A percentile compares a stretch with the other conserved stretches of the same genome.
Evolutionary conservation across 108 stramenopile species (phyloP).

Genomic region (Cyclotella cryptica): DNA sequence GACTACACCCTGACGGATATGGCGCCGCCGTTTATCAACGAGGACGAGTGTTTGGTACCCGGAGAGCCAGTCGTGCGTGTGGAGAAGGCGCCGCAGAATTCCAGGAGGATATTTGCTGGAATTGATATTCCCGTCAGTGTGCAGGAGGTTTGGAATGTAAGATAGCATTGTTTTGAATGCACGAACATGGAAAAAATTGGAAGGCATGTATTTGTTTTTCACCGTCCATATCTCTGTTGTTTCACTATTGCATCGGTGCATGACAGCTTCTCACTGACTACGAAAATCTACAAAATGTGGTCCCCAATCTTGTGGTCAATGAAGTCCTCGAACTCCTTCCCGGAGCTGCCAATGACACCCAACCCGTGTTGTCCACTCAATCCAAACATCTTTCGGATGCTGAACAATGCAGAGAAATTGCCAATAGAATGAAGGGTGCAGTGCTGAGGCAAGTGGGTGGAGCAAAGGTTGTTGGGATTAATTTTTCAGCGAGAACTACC

Average conservation of each 20-base stretch:
- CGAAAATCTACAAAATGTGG: constrained; percentile 75
- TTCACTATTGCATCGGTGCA: background rate
- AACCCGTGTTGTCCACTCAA: constrained; percentile 13
- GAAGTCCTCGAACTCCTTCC: constrained; percentile 71
- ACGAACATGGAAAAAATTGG: background rate
- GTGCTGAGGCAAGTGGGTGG: constrained; percentile 84
- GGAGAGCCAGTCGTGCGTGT: constrained; percentile 87
- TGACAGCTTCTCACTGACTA: constrained; percentile 76
- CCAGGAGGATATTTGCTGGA: constrained; percentile 88
- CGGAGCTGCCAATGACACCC: constrained; percentile 17
- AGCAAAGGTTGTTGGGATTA: constrained; percentile 89
- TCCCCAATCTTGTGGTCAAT: constrained; percentile 87
- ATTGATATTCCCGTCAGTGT: constrained; percentile 87
- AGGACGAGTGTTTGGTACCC: constrained; percentile 83
- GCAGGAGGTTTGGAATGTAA: constrained; percentile 83
- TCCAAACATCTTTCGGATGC: constrained; percentile 39
- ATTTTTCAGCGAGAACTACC: constrained; percentile 83
- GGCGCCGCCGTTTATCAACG: constrained; percentile 81
- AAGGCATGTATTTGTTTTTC: background rate
- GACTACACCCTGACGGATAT: constrained; percentile 77
- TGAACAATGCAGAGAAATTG: constrained; percentile 64
- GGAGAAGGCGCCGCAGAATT: constrained; percentile 90
- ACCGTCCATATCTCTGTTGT: background rate
- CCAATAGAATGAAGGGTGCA: constrained; percentile 75
- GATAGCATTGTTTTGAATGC: background rate